These are phyloP conservation scores for Solanum piurae DNA, from an alignment of 257 asterid genomes.

Conservation along the genomic window DNA sequence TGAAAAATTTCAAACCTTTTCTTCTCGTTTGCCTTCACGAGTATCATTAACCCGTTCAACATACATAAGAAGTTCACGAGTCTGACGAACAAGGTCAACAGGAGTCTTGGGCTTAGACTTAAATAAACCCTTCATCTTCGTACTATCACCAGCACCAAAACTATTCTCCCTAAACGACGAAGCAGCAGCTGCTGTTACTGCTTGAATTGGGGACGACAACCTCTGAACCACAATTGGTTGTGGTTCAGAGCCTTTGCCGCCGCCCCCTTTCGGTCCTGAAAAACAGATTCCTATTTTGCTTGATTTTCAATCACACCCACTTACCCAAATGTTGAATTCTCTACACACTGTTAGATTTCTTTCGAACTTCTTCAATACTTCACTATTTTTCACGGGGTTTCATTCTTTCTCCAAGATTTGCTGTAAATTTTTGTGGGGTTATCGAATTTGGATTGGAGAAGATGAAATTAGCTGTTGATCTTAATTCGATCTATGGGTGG, in stretches of 20 bases:
- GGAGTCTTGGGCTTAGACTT: constrained; percentile 88
- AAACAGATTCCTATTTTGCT: constrained; percentile 63
- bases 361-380: background rate
- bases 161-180: background rate
- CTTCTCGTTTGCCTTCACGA: constrained; percentile 80
- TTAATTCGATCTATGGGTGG: background rate
- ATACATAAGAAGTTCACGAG: constrained; percentile 78
- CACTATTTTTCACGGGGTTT: background rate
- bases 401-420: background rate
- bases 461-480: background rate
- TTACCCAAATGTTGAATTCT: background rate
- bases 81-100: constrained; percentile 68
- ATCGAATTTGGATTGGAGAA: background rate
- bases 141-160: background rate
- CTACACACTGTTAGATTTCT: background rate
- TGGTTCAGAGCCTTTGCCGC: constrained; percentile 10
- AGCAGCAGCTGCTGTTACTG: background rate
- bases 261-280: constrained; percentile 40
- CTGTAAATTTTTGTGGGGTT: background rate
- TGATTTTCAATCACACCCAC: background rate
- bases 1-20: constrained; percentile 29
- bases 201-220: constrained; percentile 17
- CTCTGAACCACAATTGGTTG: constrained; percentile 21
- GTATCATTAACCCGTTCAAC: constrained; percentile 38
- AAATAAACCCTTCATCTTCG: constrained; percentile 56